A percentile compares a stretch with the other conserved stretches of the same genome.
Evolutionary conservation across 768 basidiomycete genomes (phyloP).

Genomic region (Psilocybe cubensis): DNA sequence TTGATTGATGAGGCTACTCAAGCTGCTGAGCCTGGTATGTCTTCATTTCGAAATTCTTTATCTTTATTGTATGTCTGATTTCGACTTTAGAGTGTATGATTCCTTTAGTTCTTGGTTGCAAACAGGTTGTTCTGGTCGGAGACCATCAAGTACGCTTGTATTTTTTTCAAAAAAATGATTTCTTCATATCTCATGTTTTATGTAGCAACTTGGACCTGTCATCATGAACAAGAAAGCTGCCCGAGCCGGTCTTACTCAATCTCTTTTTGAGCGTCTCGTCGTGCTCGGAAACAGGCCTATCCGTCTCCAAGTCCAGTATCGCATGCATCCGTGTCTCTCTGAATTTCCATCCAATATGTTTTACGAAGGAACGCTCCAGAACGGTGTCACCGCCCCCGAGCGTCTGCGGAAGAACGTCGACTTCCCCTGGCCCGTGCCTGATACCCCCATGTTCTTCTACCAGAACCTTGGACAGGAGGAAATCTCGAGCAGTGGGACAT

Average conservation of each 20-base stretch:
- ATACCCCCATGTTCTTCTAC: slow-evolving; percentile 99
- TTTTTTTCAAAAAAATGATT: slow-evolving; percentile 3
- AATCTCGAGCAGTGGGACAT: slow-evolving; percentile 97
- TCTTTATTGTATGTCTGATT: slow-evolving; percentile 16
- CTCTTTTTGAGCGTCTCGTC: slow-evolving; percentile 96
- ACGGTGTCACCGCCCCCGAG: slow-evolving; percentile 98
- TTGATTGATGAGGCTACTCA: slow-evolving; percentile 99
- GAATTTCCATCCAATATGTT: slow-evolving; percentile 99
- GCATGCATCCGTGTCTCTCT: slow-evolving; percentile 99
- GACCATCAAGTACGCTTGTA: slow-evolving; percentile 70
- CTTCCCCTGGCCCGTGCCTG: slow-evolving; percentile 97
- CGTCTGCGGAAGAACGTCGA: slow-evolving; percentile 97
- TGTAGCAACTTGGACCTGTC: slow-evolving; percentile 94
- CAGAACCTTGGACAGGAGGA: slow-evolving; percentile 99
- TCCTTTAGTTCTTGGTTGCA: slow-evolving; percentile 95
- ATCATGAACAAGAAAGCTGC: slow-evolving; percentile 99
- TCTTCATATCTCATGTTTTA: slow-evolving; percentile 15
- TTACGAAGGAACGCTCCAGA: slow-evolving; percentile 98
- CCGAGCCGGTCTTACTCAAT: slow-evolving; percentile 97
- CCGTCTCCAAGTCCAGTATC: slow-evolving; percentile 98
- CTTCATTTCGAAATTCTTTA: slow-evolving; percentile 17
- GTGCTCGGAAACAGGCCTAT: slow-evolving; percentile 95
- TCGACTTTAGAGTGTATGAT: slow-evolving; percentile 91
- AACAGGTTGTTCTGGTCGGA: slow-evolving; percentile 97
- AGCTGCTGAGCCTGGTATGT: slow-evolving; percentile 90